phyloP scores from a whole-genome alignment of 2,329 filamentous ascomycete species.

The Diaporthe citriasiana region DNA sequence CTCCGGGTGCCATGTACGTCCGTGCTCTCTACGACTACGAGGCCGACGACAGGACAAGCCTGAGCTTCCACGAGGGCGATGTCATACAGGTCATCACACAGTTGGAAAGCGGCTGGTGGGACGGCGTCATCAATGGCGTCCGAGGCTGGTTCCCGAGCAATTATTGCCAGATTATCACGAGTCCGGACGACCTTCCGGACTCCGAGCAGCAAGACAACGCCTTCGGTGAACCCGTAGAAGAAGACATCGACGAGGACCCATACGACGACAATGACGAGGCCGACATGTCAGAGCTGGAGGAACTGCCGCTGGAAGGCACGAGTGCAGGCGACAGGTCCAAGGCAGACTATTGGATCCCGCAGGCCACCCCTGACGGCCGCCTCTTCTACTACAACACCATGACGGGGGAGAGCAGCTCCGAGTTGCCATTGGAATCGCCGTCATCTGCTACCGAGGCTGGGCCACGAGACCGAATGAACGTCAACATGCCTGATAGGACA shows the following conservation, averaged over 20 bases:
- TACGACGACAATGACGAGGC: slow-evolving; percentile 69
- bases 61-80: slow-evolving; percentile 97
- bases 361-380: slow-evolving; percentile 92
- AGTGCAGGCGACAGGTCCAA: slow-evolving; percentile 78
- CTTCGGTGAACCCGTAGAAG: slow-evolving; percentile 65
- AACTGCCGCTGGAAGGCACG: slow-evolving; percentile 78
- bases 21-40: slow-evolving; percentile 98
- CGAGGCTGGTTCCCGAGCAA: slow-evolving; percentile 99
- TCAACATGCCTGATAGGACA: slow-evolving; percentile 89
- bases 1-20: slow-evolving; percentile 85
- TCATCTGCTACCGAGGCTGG: slow-evolving; percentile 84
- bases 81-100: slow-evolving; percentile 99
- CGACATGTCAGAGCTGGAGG: slow-evolving; percentile 57
- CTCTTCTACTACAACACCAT: slow-evolving; percentile 99
- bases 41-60: slow-evolving; percentile 94
- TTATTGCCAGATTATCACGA: slow-evolving; percentile 90
- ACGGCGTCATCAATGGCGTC: slow-evolving; percentile 96
- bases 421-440: slow-evolving; percentile 93
- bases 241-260: slow-evolving; percentile 68
- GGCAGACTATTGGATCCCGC: slow-evolving; percentile 98
- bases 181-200: slow-evolving; percentile 79
- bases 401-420: slow-evolving; percentile 94
- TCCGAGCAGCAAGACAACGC: slow-evolving; percentile 74
- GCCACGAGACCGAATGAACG: slow-evolving; percentile 89
- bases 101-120: slow-evolving; percentile 99